Percentiles rank a stretch among this genome's conserved stretches.
Conservation (phyloP, 257 asterid species). For the Fraxinus anomala region DNA sequence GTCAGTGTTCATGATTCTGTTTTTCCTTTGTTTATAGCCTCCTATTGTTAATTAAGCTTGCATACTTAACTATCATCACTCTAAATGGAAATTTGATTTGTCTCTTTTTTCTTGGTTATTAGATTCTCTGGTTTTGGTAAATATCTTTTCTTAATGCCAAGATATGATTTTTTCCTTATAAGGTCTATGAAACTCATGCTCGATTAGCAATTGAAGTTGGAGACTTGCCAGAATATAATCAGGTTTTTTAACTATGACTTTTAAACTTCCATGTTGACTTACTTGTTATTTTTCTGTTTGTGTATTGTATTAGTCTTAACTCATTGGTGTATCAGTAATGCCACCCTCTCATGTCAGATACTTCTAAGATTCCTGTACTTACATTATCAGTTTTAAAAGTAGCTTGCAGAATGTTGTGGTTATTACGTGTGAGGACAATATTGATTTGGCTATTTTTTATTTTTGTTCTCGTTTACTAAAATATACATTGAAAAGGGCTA, state of each 20-base stretch:
- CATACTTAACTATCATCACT: background rate
- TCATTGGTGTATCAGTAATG: background rate
- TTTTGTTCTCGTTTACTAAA: background rate
- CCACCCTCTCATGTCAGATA: background rate
- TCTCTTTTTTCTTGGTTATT: slow-evolving; percentile 8
- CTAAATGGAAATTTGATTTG: background rate
- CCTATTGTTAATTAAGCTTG: background rate
- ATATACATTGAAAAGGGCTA: background rate
- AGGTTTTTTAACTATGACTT: slow-evolving; percentile 53
- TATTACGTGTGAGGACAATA: background rate
- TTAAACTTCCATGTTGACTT: slow-evolving; percentile 8
- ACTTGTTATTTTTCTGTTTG: background rate
- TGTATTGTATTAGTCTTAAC: background rate
- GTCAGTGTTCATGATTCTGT: slow-evolving; percentile 4
- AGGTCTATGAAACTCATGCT: slow-evolving; percentile 99
- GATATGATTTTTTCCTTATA: slow-evolving; percentile 33
- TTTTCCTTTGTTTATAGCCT: slow-evolving; percentile 10
- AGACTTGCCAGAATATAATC: slow-evolving; percentile 91
- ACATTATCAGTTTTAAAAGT: background rate
- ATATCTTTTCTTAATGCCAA: slow-evolving; percentile 15
- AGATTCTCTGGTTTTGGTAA: slow-evolving; percentile 21
- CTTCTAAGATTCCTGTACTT: slow-evolving; percentile 9
- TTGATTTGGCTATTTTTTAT: background rate
- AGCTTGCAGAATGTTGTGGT: slow-evolving; percentile 7
- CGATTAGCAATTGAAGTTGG: slow-evolving; percentile 92